Conservation (phyloP, 495 filamentous ascomycete species). For the Monascus purpureus region DNA sequence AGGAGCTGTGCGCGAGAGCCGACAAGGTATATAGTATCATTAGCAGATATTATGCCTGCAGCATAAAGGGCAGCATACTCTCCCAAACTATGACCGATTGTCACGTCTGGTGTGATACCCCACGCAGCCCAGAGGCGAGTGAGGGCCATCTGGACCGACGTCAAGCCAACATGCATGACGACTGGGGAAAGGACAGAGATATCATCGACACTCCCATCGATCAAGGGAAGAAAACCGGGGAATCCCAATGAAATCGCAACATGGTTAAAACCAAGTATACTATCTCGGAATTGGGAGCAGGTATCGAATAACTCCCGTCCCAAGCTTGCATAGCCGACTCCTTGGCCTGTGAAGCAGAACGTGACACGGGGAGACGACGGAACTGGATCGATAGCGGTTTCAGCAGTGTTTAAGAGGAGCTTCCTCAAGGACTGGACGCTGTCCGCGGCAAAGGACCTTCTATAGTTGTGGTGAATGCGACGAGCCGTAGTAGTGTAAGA, state of each 20-base stretch:
- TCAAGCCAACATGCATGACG: conserved; percentile 63
- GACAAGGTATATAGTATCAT: conserved; percentile 56
- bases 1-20: conserved; percentile 12
- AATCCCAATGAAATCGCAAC: conserved; percentile 16
- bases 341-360: conserved; percentile 62
- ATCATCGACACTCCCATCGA: conserved; percentile 31
- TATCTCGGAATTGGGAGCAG: conserved; percentile 9
- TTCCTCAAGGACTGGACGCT: conserved; percentile 3
- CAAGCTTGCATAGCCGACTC: conserved; percentile 34
- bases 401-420: background rate
- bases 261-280: conserved; percentile 12
- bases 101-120: conserved; percentile 60
- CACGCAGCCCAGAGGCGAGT: conserved; percentile 67
- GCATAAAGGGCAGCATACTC: conserved; percentile 81
- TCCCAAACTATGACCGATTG: conserved; percentile 76
- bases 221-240: conserved; percentile 27
- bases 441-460: conserved; percentile 10
- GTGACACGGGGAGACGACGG: no score
- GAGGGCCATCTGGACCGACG: conserved; percentile 74
- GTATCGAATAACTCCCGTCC: conserved; percentile 11
- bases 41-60: conserved; percentile 63
- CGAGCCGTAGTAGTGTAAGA: conserved; percentile 64
- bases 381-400: conserved; percentile 1
- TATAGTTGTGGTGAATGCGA: conserved; percentile 51
- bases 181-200: conserved; percentile 51